Evolutionary conservation across 495 filamentous ascomycete genomes (phyloP), one percentile per base, ranked within the genome.

Genomic region (Neurospora sp.): DNA sequence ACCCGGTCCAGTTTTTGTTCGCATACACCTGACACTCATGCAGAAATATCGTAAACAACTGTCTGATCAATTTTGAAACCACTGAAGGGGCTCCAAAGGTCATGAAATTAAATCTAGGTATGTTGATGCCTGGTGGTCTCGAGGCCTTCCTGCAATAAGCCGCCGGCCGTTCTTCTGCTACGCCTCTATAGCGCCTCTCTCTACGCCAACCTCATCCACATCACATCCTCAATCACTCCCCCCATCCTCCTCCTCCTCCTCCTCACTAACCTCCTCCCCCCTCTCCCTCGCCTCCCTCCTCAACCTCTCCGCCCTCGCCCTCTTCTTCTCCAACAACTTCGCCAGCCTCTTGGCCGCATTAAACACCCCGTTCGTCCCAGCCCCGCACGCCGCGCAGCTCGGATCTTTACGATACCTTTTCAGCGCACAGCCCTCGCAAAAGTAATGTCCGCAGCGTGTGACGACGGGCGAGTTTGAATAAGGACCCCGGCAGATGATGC

Each of bases 371-470:
- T 90, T 88, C 5, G 96, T 98, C 3, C 92, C 91, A 9, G 88
- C 86, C 1, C 93, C 91, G 80, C 96, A 98, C 40, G 90, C 92
- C 8, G 93, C 93, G 81, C 96, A 99, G 3, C 87, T 87, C 12
- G 93, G 94, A 74, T 91, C 91, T 73, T 84, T 87, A 74, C 90
- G 85, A 81, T 98, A 98, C 71, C 93, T 81, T 77, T 91, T 86
- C 75, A 99, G 82, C 41, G 95, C 96, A 79, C 96, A 98, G 1
- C 84, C 83, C 78, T 97, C 91, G 81, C 96, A 99, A 75, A 98
- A 99, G 77, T 98, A 98, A 80, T 98, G 96, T 5, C 93, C 91
- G 73, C 96, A 98, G 75, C 92, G 92, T 40, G 96, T 99, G 14
- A 94, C 84, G 22, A 98, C 90, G 3, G 96, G 94, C 68, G 89